These are phyloP conservation scores for Neurospora sp. DNA, from an alignment of 495 filamentous ascomycete genomes.

Conservation along the genomic window DNA sequence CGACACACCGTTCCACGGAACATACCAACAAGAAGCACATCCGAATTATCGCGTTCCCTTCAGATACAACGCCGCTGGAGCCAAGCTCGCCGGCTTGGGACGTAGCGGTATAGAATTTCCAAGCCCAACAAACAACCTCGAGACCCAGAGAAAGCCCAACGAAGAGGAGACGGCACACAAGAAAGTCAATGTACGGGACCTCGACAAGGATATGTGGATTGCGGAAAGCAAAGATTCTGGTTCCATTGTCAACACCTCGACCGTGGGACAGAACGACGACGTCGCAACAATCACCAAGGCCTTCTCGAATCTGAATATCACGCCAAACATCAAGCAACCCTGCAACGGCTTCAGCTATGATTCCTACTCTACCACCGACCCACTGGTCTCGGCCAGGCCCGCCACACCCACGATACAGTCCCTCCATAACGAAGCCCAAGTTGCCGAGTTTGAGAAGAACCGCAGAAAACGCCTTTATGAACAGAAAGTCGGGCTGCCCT, in stretches of 20 bases:
- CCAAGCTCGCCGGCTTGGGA: no score
- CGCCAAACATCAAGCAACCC: neutral
- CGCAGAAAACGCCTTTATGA: neutral
- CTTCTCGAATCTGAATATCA: neutral
- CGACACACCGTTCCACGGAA: accelerated
- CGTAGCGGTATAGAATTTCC: no score
- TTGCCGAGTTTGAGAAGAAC: no score
- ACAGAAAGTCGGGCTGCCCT: neutral
- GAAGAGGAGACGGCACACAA: no score
- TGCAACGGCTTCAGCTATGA: neutral
- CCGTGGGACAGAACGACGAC: neutral
- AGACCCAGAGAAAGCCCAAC: no score
- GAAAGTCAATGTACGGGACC: no score
- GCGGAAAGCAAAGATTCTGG: neutral
- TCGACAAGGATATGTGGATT: neutral
- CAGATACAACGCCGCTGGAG: no score
- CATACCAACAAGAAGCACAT: neutral
- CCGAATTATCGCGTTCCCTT: neutral
- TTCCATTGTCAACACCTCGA: neutral
- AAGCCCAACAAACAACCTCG: neutral
- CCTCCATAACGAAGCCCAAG: no score
- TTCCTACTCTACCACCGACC: neutral
- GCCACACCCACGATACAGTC: neutral
- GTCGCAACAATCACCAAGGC: neutral
- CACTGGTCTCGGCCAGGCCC: neutral